Evolutionary conservation across 495 filamentous ascomycete species (phyloP).

Genomic region (Aspergillus asperescens): DNA sequence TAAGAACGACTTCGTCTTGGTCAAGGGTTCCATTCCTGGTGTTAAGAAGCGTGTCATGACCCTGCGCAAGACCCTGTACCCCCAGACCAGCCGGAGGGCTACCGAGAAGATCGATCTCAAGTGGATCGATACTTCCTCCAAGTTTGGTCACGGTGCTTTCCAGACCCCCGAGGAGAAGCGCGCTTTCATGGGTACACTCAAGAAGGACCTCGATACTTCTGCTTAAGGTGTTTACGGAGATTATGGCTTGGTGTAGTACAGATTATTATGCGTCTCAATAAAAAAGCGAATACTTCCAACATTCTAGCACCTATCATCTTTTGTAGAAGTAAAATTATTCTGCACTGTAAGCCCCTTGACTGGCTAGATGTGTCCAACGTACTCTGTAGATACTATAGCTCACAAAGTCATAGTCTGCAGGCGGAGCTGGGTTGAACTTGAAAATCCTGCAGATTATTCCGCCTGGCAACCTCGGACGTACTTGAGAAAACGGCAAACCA

Average conservation of each 20-base stretch:
- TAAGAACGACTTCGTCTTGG: conserved; percentile 98
- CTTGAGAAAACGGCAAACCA: not conserved
- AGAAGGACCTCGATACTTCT: conserved; percentile 85
- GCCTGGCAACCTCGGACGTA: not conserved
- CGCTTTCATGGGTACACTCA: conserved; percentile 92
- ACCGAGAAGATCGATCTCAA: conserved; percentile 99
- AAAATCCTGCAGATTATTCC: conserved; percentile 3
- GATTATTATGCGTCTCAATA: conserved; percentile 46
- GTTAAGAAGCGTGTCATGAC: conserved; percentile 99
- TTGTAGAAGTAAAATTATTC: no score
- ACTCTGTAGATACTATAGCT: not conserved
- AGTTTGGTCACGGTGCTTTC: conserved; percentile 99
- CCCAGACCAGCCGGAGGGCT: conserved; percentile 87
- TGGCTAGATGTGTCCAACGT: no score
- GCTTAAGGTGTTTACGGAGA: conserved; percentile 58
- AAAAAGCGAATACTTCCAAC: conserved; percentile 42
- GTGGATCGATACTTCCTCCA: conserved; percentile 99
- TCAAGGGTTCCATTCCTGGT: conserved; percentile 97
- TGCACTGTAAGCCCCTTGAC: no score
- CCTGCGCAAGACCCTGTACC: conserved; percentile 98
- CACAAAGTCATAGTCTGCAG: not conserved
- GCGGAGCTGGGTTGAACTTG: not conserved
- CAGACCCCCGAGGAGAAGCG: conserved; percentile 98
- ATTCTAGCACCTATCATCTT: no score
- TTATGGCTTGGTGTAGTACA: conserved; percentile 35